Evolutionary conservation across 1,139 yeast genomes (phyloP).

Genomic region (Yamadazyma atlantica): DNA sequence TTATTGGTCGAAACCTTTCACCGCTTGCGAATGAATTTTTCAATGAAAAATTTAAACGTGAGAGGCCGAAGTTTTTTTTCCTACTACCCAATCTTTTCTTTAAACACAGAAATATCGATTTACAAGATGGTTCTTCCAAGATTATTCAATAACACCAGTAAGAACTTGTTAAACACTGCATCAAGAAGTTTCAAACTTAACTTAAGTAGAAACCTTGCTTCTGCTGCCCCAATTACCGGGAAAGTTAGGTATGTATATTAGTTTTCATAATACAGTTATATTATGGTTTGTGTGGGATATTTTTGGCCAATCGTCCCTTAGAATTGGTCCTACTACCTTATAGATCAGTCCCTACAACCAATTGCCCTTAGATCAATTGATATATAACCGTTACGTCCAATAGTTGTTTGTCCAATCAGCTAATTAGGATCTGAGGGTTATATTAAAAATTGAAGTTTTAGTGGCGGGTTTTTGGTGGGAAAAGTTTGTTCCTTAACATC

Average conservation of each 20-base stretch:
- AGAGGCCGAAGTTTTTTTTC: constrained; percentile 9
- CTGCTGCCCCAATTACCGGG: constrained; percentile 84
- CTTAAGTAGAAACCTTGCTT: constrained; percentile 82
- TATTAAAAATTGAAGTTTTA: too few species aligned
- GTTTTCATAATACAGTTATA: neutral
- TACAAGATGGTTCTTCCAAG: constrained; percentile 73
- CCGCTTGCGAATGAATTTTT: constrained; percentile 1
- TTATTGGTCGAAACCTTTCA: neutral
- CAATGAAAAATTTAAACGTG: constrained; percentile 1
- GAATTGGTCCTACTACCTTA: too few species aligned
- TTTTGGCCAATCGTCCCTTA: too few species aligned
- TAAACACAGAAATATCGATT: constrained; percentile 3
- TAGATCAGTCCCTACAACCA: too few species aligned
- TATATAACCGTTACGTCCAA: too few species aligned
- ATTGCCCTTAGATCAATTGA: neutral
- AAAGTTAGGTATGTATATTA: constrained; percentile 81
- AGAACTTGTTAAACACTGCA: constrained; percentile 88
- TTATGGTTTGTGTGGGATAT: neutral
- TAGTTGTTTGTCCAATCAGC: too few species aligned
- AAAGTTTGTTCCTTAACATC: too few species aligned
- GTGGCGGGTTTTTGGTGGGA: too few species aligned
- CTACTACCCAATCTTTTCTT: constrained; percentile 11
- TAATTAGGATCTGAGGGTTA: too few species aligned
- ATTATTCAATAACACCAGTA: constrained; percentile 80
- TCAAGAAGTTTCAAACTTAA: constrained; percentile 62